Evolutionary conservation across 768 basidiomycete species (phyloP).

Genomic region (Tubosaeta sp.): DNA sequence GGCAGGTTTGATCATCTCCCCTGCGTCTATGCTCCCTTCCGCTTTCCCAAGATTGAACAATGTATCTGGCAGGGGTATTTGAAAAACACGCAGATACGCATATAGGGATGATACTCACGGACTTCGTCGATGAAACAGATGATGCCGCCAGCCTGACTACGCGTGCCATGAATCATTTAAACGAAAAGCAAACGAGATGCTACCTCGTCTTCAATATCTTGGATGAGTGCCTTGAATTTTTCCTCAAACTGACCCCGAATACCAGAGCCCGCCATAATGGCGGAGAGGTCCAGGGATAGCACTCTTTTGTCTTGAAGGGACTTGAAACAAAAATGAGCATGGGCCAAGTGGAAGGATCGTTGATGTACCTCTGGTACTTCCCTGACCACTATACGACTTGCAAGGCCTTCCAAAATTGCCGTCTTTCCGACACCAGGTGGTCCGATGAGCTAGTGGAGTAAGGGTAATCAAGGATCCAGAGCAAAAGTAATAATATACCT

Average conservation of each 20-base stretch:
- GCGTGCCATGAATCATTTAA: slow-evolving; percentile 17
- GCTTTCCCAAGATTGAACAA: slow-evolving; percentile 87
- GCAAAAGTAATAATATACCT: slow-evolving; percentile 22
- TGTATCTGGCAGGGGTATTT: slow-evolving; percentile 42
- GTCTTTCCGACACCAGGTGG: slow-evolving; percentile 93
- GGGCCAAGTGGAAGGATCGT: neutral
- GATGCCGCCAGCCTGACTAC: slow-evolving; percentile 57
- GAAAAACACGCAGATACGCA: neutral
- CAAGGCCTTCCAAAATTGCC: slow-evolving; percentile 86
- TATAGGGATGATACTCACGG: slow-evolving; percentile 48
- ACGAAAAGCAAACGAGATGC: slow-evolving; percentile 26
- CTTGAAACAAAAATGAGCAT: slow-evolving; percentile 33
- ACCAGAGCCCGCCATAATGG: slow-evolving; percentile 84
- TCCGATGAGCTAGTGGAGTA: slow-evolving; percentile 56
- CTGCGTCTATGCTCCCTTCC: slow-evolving; percentile 89
- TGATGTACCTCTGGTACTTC: slow-evolving; percentile 81
- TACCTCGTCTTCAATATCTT: slow-evolving; percentile 84
- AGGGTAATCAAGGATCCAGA: neutral
- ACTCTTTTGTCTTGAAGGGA: slow-evolving; percentile 87
- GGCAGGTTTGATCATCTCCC: slow-evolving; percentile 91
- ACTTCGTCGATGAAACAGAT: slow-evolving; percentile 96
- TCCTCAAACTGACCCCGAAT: slow-evolving; percentile 92
- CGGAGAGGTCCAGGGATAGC: slow-evolving; percentile 77
- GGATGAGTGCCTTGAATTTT: slow-evolving; percentile 86
- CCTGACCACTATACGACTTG: slow-evolving; percentile 78